Percentiles rank a stretch among this genome's conserved stretches.
Conservation (phyloP, 345 rosid genomes). For the Hypericum perforatum region DNA sequence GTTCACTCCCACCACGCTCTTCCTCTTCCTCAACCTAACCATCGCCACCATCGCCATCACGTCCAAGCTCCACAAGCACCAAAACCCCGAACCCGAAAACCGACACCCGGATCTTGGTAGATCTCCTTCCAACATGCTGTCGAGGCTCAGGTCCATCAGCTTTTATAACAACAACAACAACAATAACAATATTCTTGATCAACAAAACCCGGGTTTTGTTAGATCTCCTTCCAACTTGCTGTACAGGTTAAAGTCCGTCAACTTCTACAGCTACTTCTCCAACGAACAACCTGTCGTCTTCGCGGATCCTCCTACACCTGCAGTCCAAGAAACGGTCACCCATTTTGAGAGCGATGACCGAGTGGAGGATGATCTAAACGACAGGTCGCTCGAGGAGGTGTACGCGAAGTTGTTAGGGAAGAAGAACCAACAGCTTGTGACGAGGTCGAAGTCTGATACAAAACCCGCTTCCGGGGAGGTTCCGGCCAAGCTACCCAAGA, state of each 20-base stretch:
- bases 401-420: conserved; percentile 34
- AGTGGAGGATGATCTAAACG: conserved; percentile 11
- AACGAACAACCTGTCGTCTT: conserved; percentile 19
- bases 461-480: conserved; percentile 43
- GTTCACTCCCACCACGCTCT: conserved; percentile 67
- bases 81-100: conserved; percentile 5
- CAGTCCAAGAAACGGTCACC: conserved; percentile 9
- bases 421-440: conserved; percentile 15
- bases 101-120: conserved; percentile 19
- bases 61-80: conserved; percentile 25
- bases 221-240: conserved; percentile 60
- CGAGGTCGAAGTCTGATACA: conserved; percentile 50
- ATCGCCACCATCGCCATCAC: conserved; percentile 62
- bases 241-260: conserved; percentile 53
- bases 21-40: conserved; percentile 61
- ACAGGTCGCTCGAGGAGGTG: conserved; percentile 34
- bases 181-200: not conserved
- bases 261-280: conserved; percentile 41
- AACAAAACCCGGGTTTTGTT: conserved; percentile 16
- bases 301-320: not conserved
- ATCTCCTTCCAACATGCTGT: conserved; percentile 54
- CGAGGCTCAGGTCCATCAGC: conserved; percentile 59
- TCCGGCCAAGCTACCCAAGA: conserved; percentile 46
- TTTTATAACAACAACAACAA: conserved; percentile 24
- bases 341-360: conserved; percentile 19